These are phyloP conservation scores for Leersia perrieri DNA, from an alignment of 176 grass and related monocot genomes.

Conservation along the genomic window DNA sequence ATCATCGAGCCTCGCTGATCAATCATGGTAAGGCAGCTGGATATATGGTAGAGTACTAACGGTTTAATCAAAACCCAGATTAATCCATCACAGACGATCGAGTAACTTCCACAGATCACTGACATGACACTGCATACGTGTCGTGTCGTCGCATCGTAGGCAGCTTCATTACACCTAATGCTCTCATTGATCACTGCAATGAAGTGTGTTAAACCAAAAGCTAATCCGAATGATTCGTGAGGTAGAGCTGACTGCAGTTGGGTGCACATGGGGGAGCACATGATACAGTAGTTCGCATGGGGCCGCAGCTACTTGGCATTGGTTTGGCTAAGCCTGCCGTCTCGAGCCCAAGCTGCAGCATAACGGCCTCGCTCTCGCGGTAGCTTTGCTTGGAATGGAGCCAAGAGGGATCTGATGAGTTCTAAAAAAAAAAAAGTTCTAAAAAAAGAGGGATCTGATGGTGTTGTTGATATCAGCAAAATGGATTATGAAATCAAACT, in stretches of 20 bases:
- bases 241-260: background rate
- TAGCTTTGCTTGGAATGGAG: slow-evolving; percentile 12
- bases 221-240: background rate
- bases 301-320: background rate
- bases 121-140: background rate
- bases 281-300: background rate
- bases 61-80: background rate
- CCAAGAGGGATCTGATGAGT: background rate
- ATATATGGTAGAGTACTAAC: background rate
- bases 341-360: background rate
- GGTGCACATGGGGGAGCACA: background rate
- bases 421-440: too few species aligned
- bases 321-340: background rate
- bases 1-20: background rate
- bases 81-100: background rate
- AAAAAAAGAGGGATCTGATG: background rate
- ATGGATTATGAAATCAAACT: background rate
- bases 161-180: background rate
- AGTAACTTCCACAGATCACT: background rate
- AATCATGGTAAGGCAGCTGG: background rate
- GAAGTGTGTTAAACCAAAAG: background rate
- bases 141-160: background rate
- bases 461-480: too few species aligned
- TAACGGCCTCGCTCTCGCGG: background rate
- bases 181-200: background rate